Evolutionary conservation across 805 yeast species (phyloP).

Genomic region (Metschnikowia chrysomelidarum): DNA sequence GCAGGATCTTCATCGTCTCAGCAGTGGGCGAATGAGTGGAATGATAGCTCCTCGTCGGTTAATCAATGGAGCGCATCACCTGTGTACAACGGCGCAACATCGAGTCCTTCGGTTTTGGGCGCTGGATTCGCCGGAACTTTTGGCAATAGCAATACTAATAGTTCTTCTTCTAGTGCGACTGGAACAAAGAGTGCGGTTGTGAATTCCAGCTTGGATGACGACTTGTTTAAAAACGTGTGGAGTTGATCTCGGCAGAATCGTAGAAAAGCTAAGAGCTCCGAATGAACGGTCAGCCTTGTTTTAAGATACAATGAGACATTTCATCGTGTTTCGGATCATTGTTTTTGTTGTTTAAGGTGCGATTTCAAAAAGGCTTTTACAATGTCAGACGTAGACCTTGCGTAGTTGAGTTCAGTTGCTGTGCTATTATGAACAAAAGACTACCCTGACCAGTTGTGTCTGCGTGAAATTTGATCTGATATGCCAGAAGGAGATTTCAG

Average conservation of each 20-base stretch:
- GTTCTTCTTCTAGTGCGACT: slow-evolving; percentile 1
- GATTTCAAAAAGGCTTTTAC: no score
- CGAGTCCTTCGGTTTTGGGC: slow-evolving; percentile 7
- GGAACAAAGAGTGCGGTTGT: slow-evolving; percentile 7
- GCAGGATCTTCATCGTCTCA: slow-evolving; percentile 1
- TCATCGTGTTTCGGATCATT: no score
- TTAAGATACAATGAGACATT: no score
- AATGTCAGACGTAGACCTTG: no score
- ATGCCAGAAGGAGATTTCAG: no score
- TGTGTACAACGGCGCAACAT: slow-evolving; percentile 9
- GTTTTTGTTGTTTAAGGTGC: not conserved
- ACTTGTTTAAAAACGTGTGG: slow-evolving; percentile 71
- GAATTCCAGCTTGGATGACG: slow-evolving; percentile 52
- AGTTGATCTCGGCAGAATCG: no score
- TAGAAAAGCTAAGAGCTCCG: no score
- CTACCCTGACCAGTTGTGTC: no score
- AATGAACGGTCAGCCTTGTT: no score
- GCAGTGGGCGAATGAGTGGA: slow-evolving; percentile 38
- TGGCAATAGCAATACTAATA: slow-evolving; percentile 4
- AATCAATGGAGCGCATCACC: slow-evolving; percentile 15
- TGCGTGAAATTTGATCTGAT: no score
- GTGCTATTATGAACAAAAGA: no score
- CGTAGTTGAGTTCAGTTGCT: no score
- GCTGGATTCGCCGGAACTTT: slow-evolving; percentile 12
- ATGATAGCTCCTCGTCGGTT: slow-evolving; percentile 21